Percentiles rank a stretch among this genome's conserved stretches.
phyloP scores from a whole-genome alignment of 164 flowering plant genomes.

The Santalum album region DNA sequence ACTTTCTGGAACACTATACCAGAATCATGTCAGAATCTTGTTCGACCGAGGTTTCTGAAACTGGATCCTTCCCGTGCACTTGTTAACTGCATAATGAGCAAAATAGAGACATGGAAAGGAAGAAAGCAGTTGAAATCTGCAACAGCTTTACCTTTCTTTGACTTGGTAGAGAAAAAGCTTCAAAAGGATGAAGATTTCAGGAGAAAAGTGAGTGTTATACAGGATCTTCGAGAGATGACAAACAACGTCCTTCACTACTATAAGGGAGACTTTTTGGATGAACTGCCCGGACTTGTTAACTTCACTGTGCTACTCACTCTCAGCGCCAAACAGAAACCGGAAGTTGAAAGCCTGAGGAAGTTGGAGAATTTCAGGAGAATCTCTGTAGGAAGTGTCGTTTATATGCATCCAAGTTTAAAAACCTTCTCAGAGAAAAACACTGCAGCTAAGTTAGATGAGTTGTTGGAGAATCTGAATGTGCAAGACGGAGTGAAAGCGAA shows the following conservation, averaged over 20 bases:
- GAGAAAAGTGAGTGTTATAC: conserved; percentile 1
- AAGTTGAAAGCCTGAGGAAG: conserved; percentile 2
- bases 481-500: conserved; percentile 20
- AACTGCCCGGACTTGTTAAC: background rate
- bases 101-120: conserved; percentile 7
- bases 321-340: background rate
- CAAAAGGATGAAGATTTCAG: conserved; percentile 8
- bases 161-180: background rate
- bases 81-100: conserved; percentile 16
- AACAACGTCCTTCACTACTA: conserved; percentile 1
- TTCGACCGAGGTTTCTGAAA: conserved; percentile 23
- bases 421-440: background rate
- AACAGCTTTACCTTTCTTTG: background rate
- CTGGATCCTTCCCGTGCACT: conserved; percentile 8
- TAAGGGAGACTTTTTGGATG: conserved; percentile 5
- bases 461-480: conserved; percentile 3
- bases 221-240: conserved; percentile 4
- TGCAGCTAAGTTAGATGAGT: conserved; percentile 1
- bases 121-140: conserved; percentile 2
- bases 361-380: background rate
- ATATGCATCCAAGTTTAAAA: background rate
- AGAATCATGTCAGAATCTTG: conserved; percentile 27
- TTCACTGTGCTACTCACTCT: background rate
- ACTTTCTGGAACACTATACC: conserved; percentile 36
- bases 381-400: background rate